Conservation (phyloP, 371 early-diverging fungal species). For the Cokeromyces recurvatus region DNA sequence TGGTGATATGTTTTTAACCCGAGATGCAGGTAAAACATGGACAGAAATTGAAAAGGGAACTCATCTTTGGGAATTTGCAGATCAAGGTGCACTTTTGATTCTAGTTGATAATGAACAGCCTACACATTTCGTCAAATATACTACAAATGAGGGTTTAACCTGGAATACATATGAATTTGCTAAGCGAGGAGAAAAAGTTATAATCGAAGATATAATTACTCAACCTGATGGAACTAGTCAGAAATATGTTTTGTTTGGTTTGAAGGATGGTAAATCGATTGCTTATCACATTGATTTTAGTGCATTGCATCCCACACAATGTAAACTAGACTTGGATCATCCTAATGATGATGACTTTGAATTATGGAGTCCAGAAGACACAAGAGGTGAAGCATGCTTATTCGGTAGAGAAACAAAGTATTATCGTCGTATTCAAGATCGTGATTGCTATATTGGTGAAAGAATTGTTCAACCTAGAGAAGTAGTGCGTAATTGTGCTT, state of each 20-base stretch:
- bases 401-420: slow-evolving; percentile 75
- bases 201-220: slow-evolving; percentile 63
- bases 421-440: slow-evolving; percentile 72
- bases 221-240: slow-evolving; percentile 71
- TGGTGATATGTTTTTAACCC: slow-evolving; percentile 81
- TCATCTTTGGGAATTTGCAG: slow-evolving; percentile 83
- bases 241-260: slow-evolving; percentile 66
- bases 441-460: slow-evolving; percentile 76
- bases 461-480: slow-evolving; percentile 60
- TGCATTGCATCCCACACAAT: slow-evolving; percentile 58
- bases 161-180: slow-evolving; percentile 59
- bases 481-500: slow-evolving; percentile 64
- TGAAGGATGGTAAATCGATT: slow-evolving; percentile 38
- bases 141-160: slow-evolving; percentile 59
- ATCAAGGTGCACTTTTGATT: slow-evolving; percentile 75
- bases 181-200: slow-evolving; percentile 40
- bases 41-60: slow-evolving; percentile 65
- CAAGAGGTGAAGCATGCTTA: slow-evolving; percentile 55
- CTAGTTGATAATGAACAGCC: slow-evolving; percentile 72
- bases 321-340: slow-evolving; percentile 44
- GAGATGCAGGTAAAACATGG: slow-evolving; percentile 83
- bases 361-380: slow-evolving; percentile 63
- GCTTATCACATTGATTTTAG: slow-evolving; percentile 76
- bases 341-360: slow-evolving; percentile 72
- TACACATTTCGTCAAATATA: slow-evolving; percentile 64